phyloP scores from a whole-genome alignment of 2,329 filamentous ascomycete species.

The Elsinoe fawcettii region DNA sequence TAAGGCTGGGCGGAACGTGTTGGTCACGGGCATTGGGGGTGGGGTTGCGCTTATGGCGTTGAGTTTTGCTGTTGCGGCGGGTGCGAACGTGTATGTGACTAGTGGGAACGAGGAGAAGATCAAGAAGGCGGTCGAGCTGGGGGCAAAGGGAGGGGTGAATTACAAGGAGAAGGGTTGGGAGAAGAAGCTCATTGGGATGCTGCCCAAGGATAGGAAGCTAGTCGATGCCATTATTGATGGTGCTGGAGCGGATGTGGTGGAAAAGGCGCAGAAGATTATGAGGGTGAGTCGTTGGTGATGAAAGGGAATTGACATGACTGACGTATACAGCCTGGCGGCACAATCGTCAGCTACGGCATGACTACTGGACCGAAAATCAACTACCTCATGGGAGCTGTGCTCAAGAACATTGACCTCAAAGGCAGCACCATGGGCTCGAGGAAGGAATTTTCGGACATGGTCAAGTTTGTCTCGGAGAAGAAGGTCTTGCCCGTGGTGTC shows the following conservation, averaged over 20 bases:
- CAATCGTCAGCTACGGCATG: constrained; percentile 89
- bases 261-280: constrained; percentile 58
- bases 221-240: constrained; percentile 85
- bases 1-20: constrained; percentile 60
- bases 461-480: constrained; percentile 67
- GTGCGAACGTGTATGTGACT: constrained; percentile 74
- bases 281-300: constrained; percentile 41
- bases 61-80: constrained; percentile 67
- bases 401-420: constrained; percentile 79
- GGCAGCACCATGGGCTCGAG: constrained; percentile 89
- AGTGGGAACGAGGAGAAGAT: constrained; percentile 70
- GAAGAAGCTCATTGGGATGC: constrained; percentile 55
- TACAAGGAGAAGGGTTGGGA: constrained; percentile 80
- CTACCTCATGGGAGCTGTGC: constrained; percentile 72
- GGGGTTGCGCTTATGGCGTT: constrained; percentile 79
- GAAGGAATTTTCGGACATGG: constrained; percentile 85
- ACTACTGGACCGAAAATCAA: constrained; percentile 78
- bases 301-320: constrained; percentile 1
- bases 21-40: constrained; percentile 87
- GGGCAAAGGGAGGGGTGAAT: constrained; percentile 71
- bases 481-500: constrained; percentile 72
- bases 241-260: constrained; percentile 77
- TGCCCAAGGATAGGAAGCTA: constrained; percentile 59
- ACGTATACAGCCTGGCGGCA: constrained; percentile 55
- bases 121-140: constrained; percentile 59